These are phyloP conservation scores for Malassezia nana DNA, from an alignment of 1,284 basidiomycete species.

Conservation along the genomic window DNA sequence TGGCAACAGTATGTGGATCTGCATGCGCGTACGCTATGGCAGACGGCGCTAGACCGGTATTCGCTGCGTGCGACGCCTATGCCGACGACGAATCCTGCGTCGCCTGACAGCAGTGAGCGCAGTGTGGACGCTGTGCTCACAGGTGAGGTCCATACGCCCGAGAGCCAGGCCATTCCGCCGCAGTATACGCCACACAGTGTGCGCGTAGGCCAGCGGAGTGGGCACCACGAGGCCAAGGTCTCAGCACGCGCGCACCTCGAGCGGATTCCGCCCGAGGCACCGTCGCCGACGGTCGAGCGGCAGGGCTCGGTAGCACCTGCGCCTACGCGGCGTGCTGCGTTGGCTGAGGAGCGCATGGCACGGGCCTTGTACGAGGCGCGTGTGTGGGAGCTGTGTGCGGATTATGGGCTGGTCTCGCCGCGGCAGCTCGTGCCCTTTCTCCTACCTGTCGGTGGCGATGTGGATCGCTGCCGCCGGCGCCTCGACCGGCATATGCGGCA, in stretches of 20 bases:
- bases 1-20: slow-evolving; percentile 8
- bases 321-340: neutral
- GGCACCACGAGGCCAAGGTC: slow-evolving; percentile 19
- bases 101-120: neutral
- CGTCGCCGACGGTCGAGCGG: neutral
- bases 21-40: neutral
- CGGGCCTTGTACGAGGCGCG: slow-evolving; percentile 16
- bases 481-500: slow-evolving; percentile 3
- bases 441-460: slow-evolving; percentile 3
- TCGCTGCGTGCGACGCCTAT: neutral
- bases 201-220: slow-evolving; percentile 12
- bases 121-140: neutral
- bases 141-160: slow-evolving; percentile 5
- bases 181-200: slow-evolving; percentile 10
- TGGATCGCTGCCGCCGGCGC: neutral
- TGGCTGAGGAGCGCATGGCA: slow-evolving; percentile 4
- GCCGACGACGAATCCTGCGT: neutral
- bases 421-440: slow-evolving; percentile 15
- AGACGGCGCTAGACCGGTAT: slow-evolving; percentile 7
- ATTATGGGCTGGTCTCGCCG: slow-evolving; percentile 13
- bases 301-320: neutral
- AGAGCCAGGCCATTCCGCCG: neutral
- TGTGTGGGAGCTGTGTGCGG: slow-evolving; percentile 15
- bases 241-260: slow-evolving; percentile 1
- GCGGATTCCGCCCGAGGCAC: neutral